Evolutionary conservation across 768 basidiomycete species (phyloP), one percentile per base, ranked within the genome.

Genomic region (Wakefieldia striispora): DNA sequence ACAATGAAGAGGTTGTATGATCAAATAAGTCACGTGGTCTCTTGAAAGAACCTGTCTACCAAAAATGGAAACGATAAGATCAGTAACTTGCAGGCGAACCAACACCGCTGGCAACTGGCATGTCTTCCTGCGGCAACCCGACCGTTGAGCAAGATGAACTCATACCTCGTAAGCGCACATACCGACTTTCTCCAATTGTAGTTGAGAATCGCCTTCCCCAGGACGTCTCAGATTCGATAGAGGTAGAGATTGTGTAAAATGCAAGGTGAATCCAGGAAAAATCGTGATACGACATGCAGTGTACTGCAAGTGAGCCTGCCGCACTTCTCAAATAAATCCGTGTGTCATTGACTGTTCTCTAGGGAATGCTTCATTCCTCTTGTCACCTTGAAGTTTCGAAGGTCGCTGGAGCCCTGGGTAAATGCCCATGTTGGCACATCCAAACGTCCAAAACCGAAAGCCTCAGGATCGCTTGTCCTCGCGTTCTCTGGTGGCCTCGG

Each of bases 401-500:
- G 80, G 46, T 70, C 75, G 0, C 69, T 91, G 9, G 86, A 88
- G 57, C 84, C 86, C 2, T 72, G 66, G 11, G 73, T 90, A 38
- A 88, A 88, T 52, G 68, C 71, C 4, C 69, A 70, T n/a, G 70
- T 78, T 13, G 75, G 80, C 55, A 78, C 75, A 10, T 74, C 81
- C 16, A 75, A 83, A 37, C 76, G 81, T 31, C 82, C 79, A 44
- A 72, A 74, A 11, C 71, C 88, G 4, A 83, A 81, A 56, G 86
- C 89, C 2, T 70, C 78, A 9, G 88, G 88, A 42, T 82, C 84
- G 50, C 70, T 92, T 5, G 68, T 84, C 9, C 63, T 92, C 16
- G 89, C 77, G 1, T 80, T 84, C 50, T 91, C 89, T n/a, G 90
- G 91, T 8, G 89, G 90, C 3, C 72, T 89, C 1, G 84, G 86